These are phyloP conservation scores for Microcyclospora tardicrescens DNA, from an alignment of 2,329 filamentous ascomycete genomes.

Conservation along the genomic window DNA sequence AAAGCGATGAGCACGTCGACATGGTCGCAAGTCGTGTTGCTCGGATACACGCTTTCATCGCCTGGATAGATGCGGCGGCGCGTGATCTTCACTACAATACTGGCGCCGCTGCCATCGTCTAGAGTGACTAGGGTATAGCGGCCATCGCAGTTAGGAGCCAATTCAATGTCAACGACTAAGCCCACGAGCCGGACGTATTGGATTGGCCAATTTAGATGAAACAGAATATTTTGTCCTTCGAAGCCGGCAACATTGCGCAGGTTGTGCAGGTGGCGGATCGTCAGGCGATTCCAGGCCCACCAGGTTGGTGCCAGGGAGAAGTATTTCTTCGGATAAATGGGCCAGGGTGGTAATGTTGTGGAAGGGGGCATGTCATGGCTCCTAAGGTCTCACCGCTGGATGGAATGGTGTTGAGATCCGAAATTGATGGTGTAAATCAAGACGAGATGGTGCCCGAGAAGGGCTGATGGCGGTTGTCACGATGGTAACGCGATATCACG, in stretches of 20 bases:
- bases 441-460: not conserved
- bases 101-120: slow-evolving; percentile 49
- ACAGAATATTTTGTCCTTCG: slow-evolving; percentile 43
- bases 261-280: slow-evolving; percentile 41
- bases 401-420: not conserved
- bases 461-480: not conserved
- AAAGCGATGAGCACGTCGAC: slow-evolving; percentile 24
- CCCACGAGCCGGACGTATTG: slow-evolving; percentile 35
- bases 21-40: slow-evolving; percentile 27
- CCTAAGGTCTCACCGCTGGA: not conserved
- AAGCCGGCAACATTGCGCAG: slow-evolving; percentile 37
- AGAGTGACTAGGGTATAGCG: slow-evolving; percentile 38
- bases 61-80: slow-evolving; percentile 18
- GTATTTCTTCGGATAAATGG: slow-evolving; percentile 46
- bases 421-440: too few relatives aligned
- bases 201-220: slow-evolving; percentile 41
- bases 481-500: slow-evolving; percentile 3
- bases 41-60: slow-evolving; percentile 17
- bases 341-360: slow-evolving; percentile 1
- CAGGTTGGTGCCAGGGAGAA: slow-evolving; percentile 48
- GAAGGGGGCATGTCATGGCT: slow-evolving; percentile 21
- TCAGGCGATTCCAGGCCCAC: slow-evolving; percentile 50
- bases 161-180: slow-evolving; percentile 30
- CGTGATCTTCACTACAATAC: slow-evolving; percentile 43
- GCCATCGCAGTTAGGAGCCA: slow-evolving; percentile 15